phyloP scores from a whole-genome alignment of 495 filamentous ascomycete genomes.

The Saxophila tyrrhenica region DNA sequence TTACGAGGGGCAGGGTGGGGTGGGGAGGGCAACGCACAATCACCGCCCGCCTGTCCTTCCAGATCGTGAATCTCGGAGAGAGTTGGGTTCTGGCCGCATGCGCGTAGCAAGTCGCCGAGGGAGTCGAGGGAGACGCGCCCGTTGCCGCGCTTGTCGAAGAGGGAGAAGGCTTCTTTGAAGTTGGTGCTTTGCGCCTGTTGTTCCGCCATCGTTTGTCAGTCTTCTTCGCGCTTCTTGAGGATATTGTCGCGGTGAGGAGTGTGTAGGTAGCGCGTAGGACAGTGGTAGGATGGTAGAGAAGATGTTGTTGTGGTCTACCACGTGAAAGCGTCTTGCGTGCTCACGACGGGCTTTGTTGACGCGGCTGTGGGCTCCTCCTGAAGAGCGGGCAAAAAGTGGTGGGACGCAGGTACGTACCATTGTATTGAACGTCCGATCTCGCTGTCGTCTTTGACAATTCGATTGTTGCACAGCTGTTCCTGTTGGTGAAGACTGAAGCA shows the following conservation, averaged over 20 bases:
- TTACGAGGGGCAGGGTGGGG: not conserved
- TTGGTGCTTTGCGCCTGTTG: constrained; percentile 49
- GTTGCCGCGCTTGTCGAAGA: constrained; percentile 97
- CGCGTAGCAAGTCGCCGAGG: constrained; percentile 85
- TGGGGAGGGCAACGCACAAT: constrained; percentile 53
- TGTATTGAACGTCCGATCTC: not conserved
- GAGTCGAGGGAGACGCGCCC: constrained; percentile 75
- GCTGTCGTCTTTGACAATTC: not conserved
- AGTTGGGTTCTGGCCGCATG: constrained; percentile 96
- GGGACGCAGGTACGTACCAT: not conserved
- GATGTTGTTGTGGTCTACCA: not conserved
- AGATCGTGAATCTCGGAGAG: constrained; percentile 81
- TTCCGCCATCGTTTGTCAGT: constrained; percentile 6
- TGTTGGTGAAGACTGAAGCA: not conserved
- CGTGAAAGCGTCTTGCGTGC: not conserved
- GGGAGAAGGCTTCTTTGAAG: constrained; percentile 99
- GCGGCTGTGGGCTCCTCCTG: not conserved
- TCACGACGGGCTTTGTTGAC: not conserved
- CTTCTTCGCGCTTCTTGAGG: not conserved
- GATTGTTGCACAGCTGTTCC: not conserved
- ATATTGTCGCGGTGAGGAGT: not conserved
- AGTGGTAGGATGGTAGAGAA: not conserved
- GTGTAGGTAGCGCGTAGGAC: not conserved
- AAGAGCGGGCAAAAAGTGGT: not conserved
- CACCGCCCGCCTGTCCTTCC: constrained; percentile 73